Evolutionary conservation across 768 basidiomycete species (phyloP), one percentile per base, ranked within the genome.

Genomic region (Boletus tomentosulus): DNA sequence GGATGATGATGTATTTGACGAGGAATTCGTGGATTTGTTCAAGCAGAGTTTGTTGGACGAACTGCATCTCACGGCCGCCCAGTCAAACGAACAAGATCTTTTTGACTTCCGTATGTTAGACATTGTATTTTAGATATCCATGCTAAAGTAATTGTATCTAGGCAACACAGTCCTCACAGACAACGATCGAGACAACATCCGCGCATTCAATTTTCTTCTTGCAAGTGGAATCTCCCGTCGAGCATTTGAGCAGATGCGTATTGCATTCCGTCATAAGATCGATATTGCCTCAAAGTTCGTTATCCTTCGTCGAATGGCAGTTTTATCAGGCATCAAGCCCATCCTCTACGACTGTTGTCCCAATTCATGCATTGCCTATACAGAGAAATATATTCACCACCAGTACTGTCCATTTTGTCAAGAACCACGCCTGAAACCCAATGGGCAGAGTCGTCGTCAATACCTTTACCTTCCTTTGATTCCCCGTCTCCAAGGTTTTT

Each of bases 401-500:
- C 31, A 33, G 24, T 6, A 15, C 16, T 81, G 78, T 51, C 71
- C 71, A 1, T 63, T 64, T 57, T 79, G 77, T 61, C 44, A 66
- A 0, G 60, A 63, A 42, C n/a, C 70, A 11, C 65, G 71, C 1
- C 67, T 43, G 46, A 42, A 63, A 39, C 1, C 51, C 10, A 38
- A 49, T 34, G 62, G 62, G 0, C 61, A 57, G 31, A 62, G 75
- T 1, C 54, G 63, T 0, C 62, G 58, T 33, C 46, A 48, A 3
- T 78, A 74, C 57, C 52, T 54, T 3, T 78, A 78, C 54, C 47
- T 78, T 13, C 74, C 74, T 1, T 51, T 78, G 22, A 74, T 71
- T 33, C 72, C 70, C 4, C 71, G 66, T 3, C 70, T 78, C 8
- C 48, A 62, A 43, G 66, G 60, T 1, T 56, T 58, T 30, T 70